Percentiles rank a stretch among this genome's conserved stretches.
These are phyloP conservation scores for Xylaria scruposa DNA, from an alignment of 495 filamentous ascomycete species.

Conservation along the genomic window DNA sequence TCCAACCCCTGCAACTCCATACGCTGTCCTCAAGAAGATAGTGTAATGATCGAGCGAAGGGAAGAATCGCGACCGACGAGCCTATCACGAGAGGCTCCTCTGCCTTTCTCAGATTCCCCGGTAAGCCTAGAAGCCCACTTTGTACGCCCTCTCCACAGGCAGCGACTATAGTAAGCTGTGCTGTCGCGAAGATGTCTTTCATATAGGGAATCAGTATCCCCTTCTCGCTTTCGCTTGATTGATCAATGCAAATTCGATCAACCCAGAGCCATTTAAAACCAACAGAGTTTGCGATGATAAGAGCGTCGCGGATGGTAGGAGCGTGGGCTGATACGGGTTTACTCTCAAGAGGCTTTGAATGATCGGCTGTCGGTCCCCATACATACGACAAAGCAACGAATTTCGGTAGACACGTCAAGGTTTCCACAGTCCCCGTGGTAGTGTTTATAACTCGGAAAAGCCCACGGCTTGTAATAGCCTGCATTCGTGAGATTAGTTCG, in stretches of 20 bases:
- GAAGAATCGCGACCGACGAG: neutral
- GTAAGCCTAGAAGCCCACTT: conserved; percentile 4
- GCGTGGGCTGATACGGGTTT: neutral
- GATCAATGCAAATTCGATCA: conserved; percentile 19
- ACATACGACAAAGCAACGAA: conserved; percentile 20
- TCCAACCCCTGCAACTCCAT: conserved; percentile 18
- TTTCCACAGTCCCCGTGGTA: conserved; percentile 12
- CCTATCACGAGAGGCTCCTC: neutral
- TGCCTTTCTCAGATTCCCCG: neutral
- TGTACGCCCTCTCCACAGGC: conserved; percentile 9
- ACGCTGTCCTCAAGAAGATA: neutral
- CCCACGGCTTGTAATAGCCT: neutral
- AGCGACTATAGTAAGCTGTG: conserved; percentile 19
- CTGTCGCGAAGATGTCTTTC: conserved; percentile 16
- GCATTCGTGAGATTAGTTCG: neutral
- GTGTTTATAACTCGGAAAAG: conserved; percentile 19
- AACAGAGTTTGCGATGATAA: neutral
- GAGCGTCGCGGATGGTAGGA: conserved; percentile 13
- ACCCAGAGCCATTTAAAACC: conserved; percentile 19
- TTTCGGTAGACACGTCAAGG: neutral
- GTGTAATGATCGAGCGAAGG: neutral
- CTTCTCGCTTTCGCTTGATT: conserved; percentile 19
- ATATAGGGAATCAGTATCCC: conserved; percentile 19
- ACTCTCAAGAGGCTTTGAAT: conserved; percentile 2
- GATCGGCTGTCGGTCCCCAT: neutral